Conservation (phyloP, 1,284 basidiomycete genomes). For the Cutaneotrichosporon sp. region DNA sequence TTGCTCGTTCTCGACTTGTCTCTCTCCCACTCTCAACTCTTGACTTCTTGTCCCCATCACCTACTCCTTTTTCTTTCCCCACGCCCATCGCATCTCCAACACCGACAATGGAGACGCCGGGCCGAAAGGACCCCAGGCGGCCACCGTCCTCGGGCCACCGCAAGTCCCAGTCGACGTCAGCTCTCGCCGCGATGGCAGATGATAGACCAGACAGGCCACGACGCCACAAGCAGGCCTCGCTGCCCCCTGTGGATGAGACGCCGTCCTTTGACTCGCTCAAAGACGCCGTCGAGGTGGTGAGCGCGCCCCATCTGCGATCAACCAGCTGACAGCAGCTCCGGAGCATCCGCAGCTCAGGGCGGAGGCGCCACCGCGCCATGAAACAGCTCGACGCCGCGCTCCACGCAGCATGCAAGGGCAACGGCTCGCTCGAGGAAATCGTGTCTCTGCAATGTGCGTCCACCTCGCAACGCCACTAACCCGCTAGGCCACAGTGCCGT, state of each 20-base stretch:
- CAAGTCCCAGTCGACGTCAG: conserved; percentile 38
- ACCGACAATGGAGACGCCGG: not conserved
- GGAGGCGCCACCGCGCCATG: conserved; percentile 26
- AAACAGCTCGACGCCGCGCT: conserved; percentile 22
- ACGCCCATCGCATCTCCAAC: not conserved
- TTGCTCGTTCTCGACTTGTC: too few species aligned
- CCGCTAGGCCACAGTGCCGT: conserved; percentile 28
- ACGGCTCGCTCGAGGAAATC: conserved; percentile 1
- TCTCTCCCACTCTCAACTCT: too few species aligned
- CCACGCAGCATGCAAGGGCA: conserved; percentile 10
- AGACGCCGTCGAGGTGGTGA: conserved; percentile 6
- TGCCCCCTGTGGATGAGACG: not conserved
- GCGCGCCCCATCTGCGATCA: too few species aligned
- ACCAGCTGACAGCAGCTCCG: conserved; percentile 24
- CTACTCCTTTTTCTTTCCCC: not conserved
- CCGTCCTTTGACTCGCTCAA: not conserved
- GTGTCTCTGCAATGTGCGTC: conserved; percentile 11
- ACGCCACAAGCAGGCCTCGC: not conserved
- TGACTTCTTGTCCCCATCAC: too few species aligned
- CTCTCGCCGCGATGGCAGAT: conserved; percentile 23
- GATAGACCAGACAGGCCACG: not conserved
- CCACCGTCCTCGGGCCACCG: conserved; percentile 20
- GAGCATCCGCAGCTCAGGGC: conserved; percentile 25
- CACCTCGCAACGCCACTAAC: not conserved
- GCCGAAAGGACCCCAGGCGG: not conserved